Evolutionary conservation across 768 basidiomycete genomes (phyloP), one percentile per base, ranked within the genome.

Genomic region (Dictyophora rubrovolvata): DNA sequence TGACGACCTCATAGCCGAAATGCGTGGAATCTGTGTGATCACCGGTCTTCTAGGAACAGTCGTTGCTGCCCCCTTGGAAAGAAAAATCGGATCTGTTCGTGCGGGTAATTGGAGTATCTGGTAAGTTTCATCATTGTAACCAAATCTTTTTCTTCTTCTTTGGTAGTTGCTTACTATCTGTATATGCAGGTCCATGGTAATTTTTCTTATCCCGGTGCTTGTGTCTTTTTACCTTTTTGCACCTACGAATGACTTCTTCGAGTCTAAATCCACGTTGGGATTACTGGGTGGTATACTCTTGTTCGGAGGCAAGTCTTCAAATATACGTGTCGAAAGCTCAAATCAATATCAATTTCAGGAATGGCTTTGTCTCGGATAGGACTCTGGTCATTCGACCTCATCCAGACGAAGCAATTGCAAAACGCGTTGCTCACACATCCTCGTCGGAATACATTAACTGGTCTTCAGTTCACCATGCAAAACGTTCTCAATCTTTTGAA

Each of bases 361-460:
- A 74, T 0, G 51, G 60, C 69, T 67, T 86, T 92, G 71, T 97
- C 94, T 55, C 94, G 90, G 17, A 97, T 95, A 69, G 96, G 93
- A 73, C 98, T 98, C 70, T 96, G 96, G 71, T 99, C 96, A 60
- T 81, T 82, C 64, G 80, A 82, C 63, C 70, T 82, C 8, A 69
- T 70, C 50, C 79, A 82, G 56, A 68, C 78, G 11, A 77, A 80
- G 59, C 70, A 76, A 56, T 68, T 82, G 5, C 79, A 82, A 63
- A 66, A 70, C 14, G 70, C 75, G 0, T 71, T 82, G 5, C 66
- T 69, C 16, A 55, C 69, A 7, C 75, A 81, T 62, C 77, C 79
- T 1, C 66, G 75, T 5, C 69, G 75, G 6, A 81, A 80, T 55
- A 67, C 72, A 0, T 66, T 80, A 61, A 71, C 68, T 55, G 70